A percentile compares a stretch with the other conserved stretches of the same genome.
These are phyloP conservation scores for Trypethelium eluteriae DNA, from an alignment of 495 filamentous ascomycete species.

Conservation along the genomic window DNA sequence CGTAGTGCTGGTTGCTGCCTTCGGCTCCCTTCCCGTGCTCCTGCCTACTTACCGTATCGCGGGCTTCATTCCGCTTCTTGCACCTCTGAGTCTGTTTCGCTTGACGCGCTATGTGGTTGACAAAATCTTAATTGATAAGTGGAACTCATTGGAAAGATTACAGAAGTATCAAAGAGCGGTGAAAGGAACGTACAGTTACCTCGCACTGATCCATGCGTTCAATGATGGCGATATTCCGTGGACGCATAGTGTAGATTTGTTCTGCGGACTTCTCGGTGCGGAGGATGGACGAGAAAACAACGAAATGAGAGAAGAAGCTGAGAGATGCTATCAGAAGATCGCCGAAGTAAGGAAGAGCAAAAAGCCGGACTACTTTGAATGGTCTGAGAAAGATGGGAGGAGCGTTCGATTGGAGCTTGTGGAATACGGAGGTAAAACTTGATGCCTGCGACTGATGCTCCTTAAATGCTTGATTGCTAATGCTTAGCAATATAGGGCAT, in stretches of 20 bases:
- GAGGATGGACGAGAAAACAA: not conserved
- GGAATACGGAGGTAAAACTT: slow-evolving; percentile 47
- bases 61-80: slow-evolving; percentile 69
- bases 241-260: slow-evolving; percentile 29
- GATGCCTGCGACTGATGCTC: not conserved
- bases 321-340: slow-evolving; percentile 36
- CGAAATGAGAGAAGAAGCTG: slow-evolving; percentile 28
- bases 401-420: slow-evolving; percentile 49
- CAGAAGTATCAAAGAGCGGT: slow-evolving; percentile 24
- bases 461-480: not conserved
- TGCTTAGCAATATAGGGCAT: slow-evolving; percentile 41
- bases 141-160: slow-evolving; percentile 48
- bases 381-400: slow-evolving; percentile 24
- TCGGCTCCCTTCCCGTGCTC: slow-evolving; percentile 64
- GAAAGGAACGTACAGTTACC: slow-evolving; percentile 25
- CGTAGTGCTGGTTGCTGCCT: slow-evolving; percentile 69
- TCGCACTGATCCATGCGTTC: slow-evolving; percentile 32
- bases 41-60: slow-evolving; percentile 64
- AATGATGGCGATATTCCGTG: slow-evolving; percentile 34
- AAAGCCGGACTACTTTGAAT: slow-evolving; percentile 38
- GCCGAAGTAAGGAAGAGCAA: slow-evolving; percentile 30
- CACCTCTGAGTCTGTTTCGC: slow-evolving; percentile 59
- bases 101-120: slow-evolving; percentile 40
- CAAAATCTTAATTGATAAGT: slow-evolving; percentile 46
- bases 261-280: slow-evolving; percentile 18